Evolutionary conservation across 2,329 filamentous ascomycete species (phyloP), one percentile per base, ranked within the genome.

Genomic region (Aspergillus cejpii): DNA sequence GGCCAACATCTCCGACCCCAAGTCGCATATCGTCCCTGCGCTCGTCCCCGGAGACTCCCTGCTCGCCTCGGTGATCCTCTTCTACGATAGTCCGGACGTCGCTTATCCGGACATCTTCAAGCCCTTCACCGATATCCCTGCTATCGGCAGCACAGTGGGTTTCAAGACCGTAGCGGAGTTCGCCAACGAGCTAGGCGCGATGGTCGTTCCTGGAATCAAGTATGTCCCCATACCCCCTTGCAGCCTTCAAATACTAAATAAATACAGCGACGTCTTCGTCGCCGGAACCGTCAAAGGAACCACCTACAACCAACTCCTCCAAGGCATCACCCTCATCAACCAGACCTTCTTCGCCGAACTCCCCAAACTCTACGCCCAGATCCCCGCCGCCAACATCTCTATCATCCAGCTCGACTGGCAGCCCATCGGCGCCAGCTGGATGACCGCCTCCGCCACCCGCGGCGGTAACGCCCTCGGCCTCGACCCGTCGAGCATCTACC

Each of bases 371-470:
- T 63, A 66, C 47, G 59, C 56, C 37, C 49, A 60, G 40, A 53
- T 66, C 11, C 66, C 64, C 21, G 47, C 47, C 4, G 58, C 59
- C 26, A 64, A 60, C 39, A 66, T 71, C 43, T 68, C 66, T 31
- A 70, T 69, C 49, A 62, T 73, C 38, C 57, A 72, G 24, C 54
- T 73, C 8, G 61, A 65, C 44, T 57, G 66, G 43, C 58, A 69
- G 17, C 66, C 67, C 10, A 64, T 66, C 6, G 57, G 63, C 4
- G 45, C 62, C 31, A 58, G 63, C 43, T 71, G 65, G 64, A 62
- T 70, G 20, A 39, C 54, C 31, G 59, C 59, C 15, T 57, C 58
- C 0, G 52, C 52, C 17, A 38, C 44, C 17, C 47, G 49, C 26
- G 59, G 59, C 37, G 58, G 59, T 6, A 62, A 60, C 31, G 54